These are phyloP conservation scores for Sclerotiophoma versabilis DNA, from an alignment of 2,329 filamentous ascomycete species.

Conservation along the genomic window DNA sequence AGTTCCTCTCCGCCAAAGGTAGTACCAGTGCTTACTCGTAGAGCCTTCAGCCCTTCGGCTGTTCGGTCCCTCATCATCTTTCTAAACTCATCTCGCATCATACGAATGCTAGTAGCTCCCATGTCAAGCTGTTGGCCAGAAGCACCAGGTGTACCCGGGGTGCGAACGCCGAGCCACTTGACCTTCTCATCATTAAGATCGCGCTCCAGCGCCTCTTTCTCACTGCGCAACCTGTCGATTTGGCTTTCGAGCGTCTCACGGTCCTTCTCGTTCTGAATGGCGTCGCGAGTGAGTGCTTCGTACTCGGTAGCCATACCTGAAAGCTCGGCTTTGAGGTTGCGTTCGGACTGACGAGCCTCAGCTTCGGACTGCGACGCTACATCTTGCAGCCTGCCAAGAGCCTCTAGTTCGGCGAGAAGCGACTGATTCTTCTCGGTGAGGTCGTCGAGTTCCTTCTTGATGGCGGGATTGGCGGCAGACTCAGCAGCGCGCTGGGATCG, in stretches of 20 bases:
- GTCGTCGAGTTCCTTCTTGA: conserved; percentile 67
- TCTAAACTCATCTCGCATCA: conserved; percentile 77
- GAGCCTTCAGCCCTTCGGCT: conserved; percentile 67
- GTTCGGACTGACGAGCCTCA: conserved; percentile 48
- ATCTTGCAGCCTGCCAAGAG: conserved; percentile 50
- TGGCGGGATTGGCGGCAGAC: conserved; percentile 62
- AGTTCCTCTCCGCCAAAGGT: background rate
- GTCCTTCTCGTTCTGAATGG: conserved; percentile 75
- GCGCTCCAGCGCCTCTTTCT: conserved; percentile 68
- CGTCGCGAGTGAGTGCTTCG: conserved; percentile 72
- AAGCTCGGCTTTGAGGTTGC: conserved; percentile 68
- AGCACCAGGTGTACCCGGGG: conserved; percentile 53
- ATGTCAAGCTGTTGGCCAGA: conserved; percentile 34
- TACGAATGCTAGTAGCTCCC: conserved; percentile 71
- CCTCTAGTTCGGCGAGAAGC: conserved; percentile 53
- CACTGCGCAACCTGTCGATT: conserved; percentile 70
- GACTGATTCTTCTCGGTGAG: conserved; percentile 56
- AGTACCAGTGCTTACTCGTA: conserved; percentile 64
- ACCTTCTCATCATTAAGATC: conserved; percentile 73
- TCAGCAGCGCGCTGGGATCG: conserved; percentile 73
- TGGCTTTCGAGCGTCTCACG: conserved; percentile 68
- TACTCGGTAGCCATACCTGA: conserved; percentile 73
- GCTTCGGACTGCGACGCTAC: conserved; percentile 46
- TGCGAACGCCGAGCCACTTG: conserved; percentile 68
- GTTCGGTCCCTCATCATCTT: conserved; percentile 81